Percentiles rank a stretch among this genome's conserved stretches.
Conservation (phyloP, 192 early-diverging fungal genomes). For the Podila epigama region DNA sequence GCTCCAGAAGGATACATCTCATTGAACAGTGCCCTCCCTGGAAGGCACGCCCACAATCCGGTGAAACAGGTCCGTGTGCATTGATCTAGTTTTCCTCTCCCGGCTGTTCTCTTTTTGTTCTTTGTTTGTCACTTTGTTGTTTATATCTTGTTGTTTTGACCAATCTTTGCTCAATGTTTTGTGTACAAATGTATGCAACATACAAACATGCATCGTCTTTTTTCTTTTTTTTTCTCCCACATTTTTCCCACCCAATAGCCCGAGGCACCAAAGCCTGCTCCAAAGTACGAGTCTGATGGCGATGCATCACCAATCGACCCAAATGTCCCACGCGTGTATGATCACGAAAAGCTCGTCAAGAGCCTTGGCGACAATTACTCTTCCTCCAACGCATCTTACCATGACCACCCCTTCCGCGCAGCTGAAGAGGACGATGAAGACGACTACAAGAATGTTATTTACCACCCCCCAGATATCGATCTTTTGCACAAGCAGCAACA, state of each 20-base stretch:
- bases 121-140: not conserved
- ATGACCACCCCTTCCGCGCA: not conserved
- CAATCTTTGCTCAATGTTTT: too few relatives aligned
- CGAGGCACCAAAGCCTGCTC: not conserved
- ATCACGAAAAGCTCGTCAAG: not conserved
- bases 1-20: too few relatives aligned
- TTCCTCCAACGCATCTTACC: not conserved
- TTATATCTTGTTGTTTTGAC: too few relatives aligned
- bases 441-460: not conserved
- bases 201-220: too few relatives aligned
- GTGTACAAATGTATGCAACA: too few relatives aligned
- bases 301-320: not conserved
- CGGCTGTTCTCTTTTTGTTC: not conserved
- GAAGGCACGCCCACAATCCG: not conserved
- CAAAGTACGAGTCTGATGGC: constrained; percentile 1
- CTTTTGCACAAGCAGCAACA: not conserved
- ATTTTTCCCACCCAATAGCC: not conserved
- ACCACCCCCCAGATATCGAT: not conserved
- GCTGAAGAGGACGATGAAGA: not conserved
- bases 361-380: not conserved
- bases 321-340: not conserved
- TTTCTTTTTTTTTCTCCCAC: too few relatives aligned
- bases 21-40: not conserved
- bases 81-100: not conserved
- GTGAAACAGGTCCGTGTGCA: not conserved